A percentile compares a stretch with the other conserved stretches of the same genome.
phyloP scores from a whole-genome alignment of 805 yeast genomes.

The Pichia nakasei region DNA sequence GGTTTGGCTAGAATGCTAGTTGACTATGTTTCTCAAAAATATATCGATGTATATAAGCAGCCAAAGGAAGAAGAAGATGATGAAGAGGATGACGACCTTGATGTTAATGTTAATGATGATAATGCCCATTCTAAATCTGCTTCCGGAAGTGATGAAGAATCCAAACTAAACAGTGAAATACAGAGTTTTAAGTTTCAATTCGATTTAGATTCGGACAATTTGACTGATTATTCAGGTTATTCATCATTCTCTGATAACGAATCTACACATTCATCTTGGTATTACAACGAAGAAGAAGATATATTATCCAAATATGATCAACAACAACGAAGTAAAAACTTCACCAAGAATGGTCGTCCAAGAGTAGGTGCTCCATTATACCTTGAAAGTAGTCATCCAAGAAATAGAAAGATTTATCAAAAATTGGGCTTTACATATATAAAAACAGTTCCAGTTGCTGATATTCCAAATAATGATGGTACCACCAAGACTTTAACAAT shows the following conservation, averaged over 20 bases:
- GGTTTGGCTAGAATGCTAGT: constrained; percentile 47
- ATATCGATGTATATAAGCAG: constrained; percentile 26
- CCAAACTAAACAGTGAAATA: constrained; percentile 26
- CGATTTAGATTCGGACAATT: constrained; percentile 26
- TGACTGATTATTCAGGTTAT: constrained; percentile 29
- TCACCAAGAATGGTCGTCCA: constrained; percentile 12
- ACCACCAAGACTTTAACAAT: constrained; percentile 22
- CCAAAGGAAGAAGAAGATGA: constrained; percentile 12
- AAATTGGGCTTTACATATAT: constrained; percentile 42
- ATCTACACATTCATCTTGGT: constrained; percentile 28
- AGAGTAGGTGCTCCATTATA: constrained; percentile 32
- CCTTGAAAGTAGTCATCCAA: constrained; percentile 49
- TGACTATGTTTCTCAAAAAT: constrained; percentile 41
- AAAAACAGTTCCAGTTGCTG: constrained; percentile 28
- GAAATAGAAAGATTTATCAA: constrained; percentile 43
- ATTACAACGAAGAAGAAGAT: constrained; percentile 28
- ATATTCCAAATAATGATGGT: constrained; percentile 22
- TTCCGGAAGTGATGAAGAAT: constrained; percentile 17
- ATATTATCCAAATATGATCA: constrained; percentile 26
- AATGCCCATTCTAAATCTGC: neutral
- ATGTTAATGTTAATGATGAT: constrained; percentile 3
- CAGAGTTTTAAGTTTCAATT: constrained; percentile 27
- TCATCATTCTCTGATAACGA: constrained; percentile 25
- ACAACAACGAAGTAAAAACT: constrained; percentile 15
- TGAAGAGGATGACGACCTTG: constrained; percentile 10